Evolutionary conservation across 257 asterid genomes (phyloP), one percentile per base, ranked within the genome.

Genomic region (Paraleonurus japonicus): DNA sequence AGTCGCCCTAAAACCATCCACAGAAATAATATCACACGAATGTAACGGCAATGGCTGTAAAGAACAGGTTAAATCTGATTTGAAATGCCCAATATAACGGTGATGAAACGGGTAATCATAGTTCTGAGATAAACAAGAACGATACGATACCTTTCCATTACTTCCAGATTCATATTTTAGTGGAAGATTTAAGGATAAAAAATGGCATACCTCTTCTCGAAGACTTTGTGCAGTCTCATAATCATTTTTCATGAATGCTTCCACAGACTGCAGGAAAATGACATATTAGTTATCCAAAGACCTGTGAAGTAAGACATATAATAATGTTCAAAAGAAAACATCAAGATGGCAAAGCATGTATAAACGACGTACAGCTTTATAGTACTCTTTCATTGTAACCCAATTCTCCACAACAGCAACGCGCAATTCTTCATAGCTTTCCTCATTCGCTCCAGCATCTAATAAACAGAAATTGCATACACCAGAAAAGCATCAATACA

Each of bases 361-460:
- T 43, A 19, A 22, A 76, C 61, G 53, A 72, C 95, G 78, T 82
- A 89, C 97, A 59, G 96, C 88, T 69, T 76, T 83, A 61, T 85
- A 89, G 79, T 89, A 90, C 55, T 80, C 90, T 84, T 76, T 87
- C 98, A 90, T 90, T 1, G 70, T 76, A 20, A 4, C 48, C 92
- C 92, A 82, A 37, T 86, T 81, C 76, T 93, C 89, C 76, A 2
- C 54, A 70, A 80, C 88, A 77, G 96, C 87, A 72, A 70, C 76
- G 35, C 92, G 83, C 72, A 86, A 71, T 55, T 75, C 84, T 37
- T 93, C 95, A 67, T 87, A 93, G 67, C 76, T 69, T 47, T 64
- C 78, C 68, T 87, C 77, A 43, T 74, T 72, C 69, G 75, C 81
- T 74, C 85, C 95, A 48, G 72, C 71, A 74, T 70, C 95, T 82